A percentile compares a stretch with the other conserved stretches of the same genome.
Conservation (phyloP, 306 rosid species). For the Styphnolobium japonicum region DNA sequence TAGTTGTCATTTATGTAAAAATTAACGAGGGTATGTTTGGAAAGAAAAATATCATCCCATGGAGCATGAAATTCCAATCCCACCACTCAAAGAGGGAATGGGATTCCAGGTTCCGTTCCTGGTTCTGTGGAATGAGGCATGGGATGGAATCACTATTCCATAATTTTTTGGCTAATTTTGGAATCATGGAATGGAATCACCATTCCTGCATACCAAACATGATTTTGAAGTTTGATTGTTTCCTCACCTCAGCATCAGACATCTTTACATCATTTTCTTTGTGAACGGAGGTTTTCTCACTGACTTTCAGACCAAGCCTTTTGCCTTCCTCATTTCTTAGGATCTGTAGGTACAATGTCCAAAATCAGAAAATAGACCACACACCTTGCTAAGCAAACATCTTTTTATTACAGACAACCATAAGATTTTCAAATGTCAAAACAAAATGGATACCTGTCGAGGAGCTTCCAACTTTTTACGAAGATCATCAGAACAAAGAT, state of each 20-base stretch:
- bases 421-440: constrained; percentile 20
- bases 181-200: constrained; percentile 1
- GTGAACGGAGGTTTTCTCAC: constrained; percentile 52
- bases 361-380: constrained; percentile 19
- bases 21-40: background rate
- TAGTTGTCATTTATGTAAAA: background rate
- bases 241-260: constrained; percentile 77
- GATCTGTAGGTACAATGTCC: constrained; percentile 36
- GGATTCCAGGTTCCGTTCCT: background rate
- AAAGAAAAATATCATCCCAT: background rate
- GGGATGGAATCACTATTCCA: background rate
- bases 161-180: background rate
- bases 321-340: constrained; percentile 91
- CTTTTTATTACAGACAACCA: background rate
- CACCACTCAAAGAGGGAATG: background rate
- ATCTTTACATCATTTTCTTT: constrained; percentile 71
- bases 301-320: constrained; percentile 77
- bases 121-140: background rate
- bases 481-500: constrained; percentile 93
- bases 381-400: background rate
- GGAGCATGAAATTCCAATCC: background rate
- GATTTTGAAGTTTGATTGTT: constrained; percentile 11
- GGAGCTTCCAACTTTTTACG: constrained; percentile 76
- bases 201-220: background rate
- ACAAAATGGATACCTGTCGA: constrained; percentile 58